phyloP scores from a whole-genome alignment of 2,329 filamentous ascomycete genomes.

The Neopestalotiopsis sp. region DNA sequence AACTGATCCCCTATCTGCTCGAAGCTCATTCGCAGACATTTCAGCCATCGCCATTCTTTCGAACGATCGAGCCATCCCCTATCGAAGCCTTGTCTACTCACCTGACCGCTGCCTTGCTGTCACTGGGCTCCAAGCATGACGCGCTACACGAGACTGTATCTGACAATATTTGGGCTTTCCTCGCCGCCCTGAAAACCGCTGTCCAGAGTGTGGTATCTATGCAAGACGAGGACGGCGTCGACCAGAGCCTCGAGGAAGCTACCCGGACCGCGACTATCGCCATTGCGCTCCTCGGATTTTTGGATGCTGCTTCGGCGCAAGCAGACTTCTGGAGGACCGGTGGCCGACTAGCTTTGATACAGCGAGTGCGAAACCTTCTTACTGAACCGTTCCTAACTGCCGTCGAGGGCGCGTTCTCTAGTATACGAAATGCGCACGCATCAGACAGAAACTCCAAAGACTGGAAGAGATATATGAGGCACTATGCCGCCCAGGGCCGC shows the following conservation, averaged over 20 bases:
- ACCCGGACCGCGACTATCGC: conserved; percentile 76
- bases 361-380: conserved; percentile 73
- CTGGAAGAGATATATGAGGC: conserved; percentile 86
- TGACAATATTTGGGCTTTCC: conserved; percentile 72
- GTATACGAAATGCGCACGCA: conserved; percentile 79
- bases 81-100: conserved; percentile 84
- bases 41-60: conserved; percentile 80
- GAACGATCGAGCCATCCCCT: conserved; percentile 83
- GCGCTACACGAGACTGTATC: conserved; percentile 71
- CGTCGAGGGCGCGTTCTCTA: conserved; percentile 88
- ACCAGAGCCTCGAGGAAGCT: conserved; percentile 68
- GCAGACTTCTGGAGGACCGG: conserved; percentile 80
- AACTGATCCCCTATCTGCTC: conserved; percentile 83
- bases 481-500: conserved; percentile 79
- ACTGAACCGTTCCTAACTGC: conserved; percentile 86
- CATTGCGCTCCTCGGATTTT: conserved; percentile 87
- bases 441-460: conserved; percentile 73
- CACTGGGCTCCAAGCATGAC: conserved; percentile 75
- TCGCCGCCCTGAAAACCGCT: conserved; percentile 71
- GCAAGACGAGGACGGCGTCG: conserved; percentile 60
- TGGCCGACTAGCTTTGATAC: conserved; percentile 76
- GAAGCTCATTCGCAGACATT: conserved; percentile 84
- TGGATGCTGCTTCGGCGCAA: conserved; percentile 80
- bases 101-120: conserved; percentile 81
- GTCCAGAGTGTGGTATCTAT: conserved; percentile 61